Evolutionary conservation across 495 filamentous ascomycete genomes (phyloP).

Genomic region (Amphirosellinia nigrospora): DNA sequence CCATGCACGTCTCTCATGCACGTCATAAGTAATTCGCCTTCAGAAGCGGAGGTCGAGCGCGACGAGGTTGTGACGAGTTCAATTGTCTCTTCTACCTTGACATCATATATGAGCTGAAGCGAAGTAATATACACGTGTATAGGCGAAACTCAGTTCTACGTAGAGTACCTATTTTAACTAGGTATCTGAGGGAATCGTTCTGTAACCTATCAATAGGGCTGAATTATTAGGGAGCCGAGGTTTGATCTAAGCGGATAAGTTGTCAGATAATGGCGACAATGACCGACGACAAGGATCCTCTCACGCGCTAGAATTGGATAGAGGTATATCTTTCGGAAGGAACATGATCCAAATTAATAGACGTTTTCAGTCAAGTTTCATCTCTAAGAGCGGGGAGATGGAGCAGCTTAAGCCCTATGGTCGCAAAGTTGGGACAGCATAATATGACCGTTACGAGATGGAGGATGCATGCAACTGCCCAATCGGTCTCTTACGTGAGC

Average conservation of each 20-base stretch:
- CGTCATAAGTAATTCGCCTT: background rate
- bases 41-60: slow-evolving; percentile 1
- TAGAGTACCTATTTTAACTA: background rate
- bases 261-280: background rate
- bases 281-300: background rate
- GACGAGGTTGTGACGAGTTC: background rate
- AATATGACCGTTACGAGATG: background rate
- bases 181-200: background rate
- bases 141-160: background rate
- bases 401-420: background rate
- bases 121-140: background rate
- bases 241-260: no score
- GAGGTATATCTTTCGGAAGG: background rate
- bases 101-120: background rate
- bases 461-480: background rate
- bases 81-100: background rate
- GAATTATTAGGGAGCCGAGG: no score
- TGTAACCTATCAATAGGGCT: background rate
- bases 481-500: background rate
- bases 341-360: background rate
- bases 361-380: background rate
- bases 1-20: slow-evolving; percentile 23
- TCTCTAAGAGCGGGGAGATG: background rate
- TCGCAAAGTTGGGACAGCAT: background rate
- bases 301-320: background rate